Conservation (phyloP, 306 rosid species). For the Vigna trinervia region DNA sequence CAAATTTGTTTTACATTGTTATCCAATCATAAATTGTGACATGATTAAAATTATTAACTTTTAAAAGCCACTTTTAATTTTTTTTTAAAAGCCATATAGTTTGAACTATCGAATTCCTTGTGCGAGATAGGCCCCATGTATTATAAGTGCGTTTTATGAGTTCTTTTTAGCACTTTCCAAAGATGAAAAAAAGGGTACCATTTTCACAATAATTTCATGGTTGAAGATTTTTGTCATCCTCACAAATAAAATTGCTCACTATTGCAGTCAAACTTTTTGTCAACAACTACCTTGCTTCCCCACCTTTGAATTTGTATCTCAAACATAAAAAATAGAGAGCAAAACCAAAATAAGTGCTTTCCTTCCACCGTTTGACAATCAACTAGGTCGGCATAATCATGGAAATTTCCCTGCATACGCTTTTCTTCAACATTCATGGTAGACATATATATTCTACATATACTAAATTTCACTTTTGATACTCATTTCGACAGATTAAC, state of each 20-base stretch:
- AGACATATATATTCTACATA: no score
- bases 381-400: neutral
- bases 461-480: no score
- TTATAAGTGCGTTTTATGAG: neutral
- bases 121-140: neutral
- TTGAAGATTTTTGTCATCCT: slow-evolving; percentile 13
- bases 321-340: neutral
- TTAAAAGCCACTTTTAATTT: neutral
- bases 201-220: slow-evolving; percentile 24
- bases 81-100: no score
- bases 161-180: neutral
- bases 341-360: neutral
- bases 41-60: neutral
- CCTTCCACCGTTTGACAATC: neutral
- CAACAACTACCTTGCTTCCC: neutral
- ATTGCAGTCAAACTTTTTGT: slow-evolving; percentile 25
- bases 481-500: no score
- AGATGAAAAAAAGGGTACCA: neutral
- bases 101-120: neutral
- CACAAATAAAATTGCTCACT: slow-evolving; percentile 9
- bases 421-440: neutral
- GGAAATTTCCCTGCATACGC: neutral
- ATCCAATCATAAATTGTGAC: neutral
- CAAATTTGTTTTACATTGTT: neutral
- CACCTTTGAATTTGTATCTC: neutral